A percentile compares a stretch with the other conserved stretches of the same genome.
These are phyloP conservation scores for Lachnellula cervina DNA, from an alignment of 2,329 filamentous ascomycete genomes.

Conservation along the genomic window DNA sequence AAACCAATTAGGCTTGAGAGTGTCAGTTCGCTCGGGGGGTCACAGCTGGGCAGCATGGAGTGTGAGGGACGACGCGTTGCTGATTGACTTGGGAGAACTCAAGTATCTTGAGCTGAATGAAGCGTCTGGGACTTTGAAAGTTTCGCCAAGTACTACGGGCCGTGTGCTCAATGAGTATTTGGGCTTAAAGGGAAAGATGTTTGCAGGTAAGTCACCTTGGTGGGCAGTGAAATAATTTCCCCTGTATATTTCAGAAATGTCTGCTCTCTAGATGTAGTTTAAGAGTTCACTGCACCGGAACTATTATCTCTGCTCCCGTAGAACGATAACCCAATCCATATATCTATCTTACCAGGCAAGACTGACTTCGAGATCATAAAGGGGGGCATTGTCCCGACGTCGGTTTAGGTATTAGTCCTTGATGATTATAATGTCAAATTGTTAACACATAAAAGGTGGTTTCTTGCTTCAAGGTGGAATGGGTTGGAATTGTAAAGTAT, in stretches of 20 bases:
- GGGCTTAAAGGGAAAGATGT: constrained; percentile 39
- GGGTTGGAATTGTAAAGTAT: constrained; percentile 52
- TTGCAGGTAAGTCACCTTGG: constrained; percentile 32
- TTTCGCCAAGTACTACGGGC: constrained; percentile 45
- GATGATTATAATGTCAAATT: neutral
- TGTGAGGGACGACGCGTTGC: constrained; percentile 42
- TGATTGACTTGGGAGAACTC: constrained; percentile 37
- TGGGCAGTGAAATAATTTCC: no score
- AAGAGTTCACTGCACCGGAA: no score
- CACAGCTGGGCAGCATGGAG: constrained; percentile 48
- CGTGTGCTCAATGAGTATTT: constrained; percentile 38
- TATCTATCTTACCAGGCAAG: no score
- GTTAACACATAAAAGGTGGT: constrained; percentile 35
- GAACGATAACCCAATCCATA: no score
- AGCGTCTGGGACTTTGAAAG: constrained; percentile 35
- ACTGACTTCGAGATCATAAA: neutral
- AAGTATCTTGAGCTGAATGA: constrained; percentile 38
- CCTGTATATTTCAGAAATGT: no score
- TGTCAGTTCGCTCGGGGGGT: constrained; percentile 45
- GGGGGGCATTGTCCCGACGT: constrained; percentile 53
- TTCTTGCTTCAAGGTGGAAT: constrained; percentile 53
- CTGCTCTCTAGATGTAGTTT: no score
- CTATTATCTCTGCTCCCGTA: no score
- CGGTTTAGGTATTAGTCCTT: constrained; percentile 34
- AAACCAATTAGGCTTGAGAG: constrained; percentile 30